These are phyloP conservation scores for Termitomyces heimii DNA, from an alignment of 768 basidiomycete species.

Conservation along the genomic window DNA sequence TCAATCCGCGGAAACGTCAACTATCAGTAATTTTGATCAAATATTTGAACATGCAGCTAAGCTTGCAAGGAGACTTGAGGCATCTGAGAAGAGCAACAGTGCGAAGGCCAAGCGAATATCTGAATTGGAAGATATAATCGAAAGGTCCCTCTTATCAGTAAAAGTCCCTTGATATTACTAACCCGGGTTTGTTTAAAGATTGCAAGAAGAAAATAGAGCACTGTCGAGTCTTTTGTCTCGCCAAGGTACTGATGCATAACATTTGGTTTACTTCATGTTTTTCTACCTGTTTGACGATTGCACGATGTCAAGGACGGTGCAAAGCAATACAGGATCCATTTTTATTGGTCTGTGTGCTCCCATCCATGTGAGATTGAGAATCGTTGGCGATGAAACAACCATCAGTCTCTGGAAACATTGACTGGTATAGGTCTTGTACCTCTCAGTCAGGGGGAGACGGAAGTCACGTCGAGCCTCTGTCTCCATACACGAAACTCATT, in stretches of 20 bases:
- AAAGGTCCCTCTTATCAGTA: constrained; percentile 14
- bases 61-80: constrained; percentile 31
- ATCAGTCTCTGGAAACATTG: not conserved
- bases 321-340: not conserved
- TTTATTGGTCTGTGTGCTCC: not conserved
- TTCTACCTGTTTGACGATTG: not conserved
- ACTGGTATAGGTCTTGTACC: not conserved
- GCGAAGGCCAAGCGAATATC: constrained; percentile 27
- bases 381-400: not conserved
- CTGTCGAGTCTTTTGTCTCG: not conserved
- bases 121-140: constrained; percentile 21
- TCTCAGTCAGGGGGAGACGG: not conserved
- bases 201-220: constrained; percentile 3
- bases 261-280: not conserved
- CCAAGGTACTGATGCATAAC: not conserved
- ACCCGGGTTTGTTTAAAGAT: constrained; percentile 1
- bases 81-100: constrained; percentile 27
- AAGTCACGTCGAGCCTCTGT: not conserved
- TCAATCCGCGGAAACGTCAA: constrained; percentile 11
- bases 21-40: constrained; percentile 7
- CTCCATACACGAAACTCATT: not conserved
- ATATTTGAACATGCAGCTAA: constrained; percentile 24
- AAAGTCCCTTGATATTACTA: not conserved
- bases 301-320: not conserved
- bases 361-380: not conserved